Conservation (phyloP, 306 rosid species). For the Ormosia emarginata region DNA sequence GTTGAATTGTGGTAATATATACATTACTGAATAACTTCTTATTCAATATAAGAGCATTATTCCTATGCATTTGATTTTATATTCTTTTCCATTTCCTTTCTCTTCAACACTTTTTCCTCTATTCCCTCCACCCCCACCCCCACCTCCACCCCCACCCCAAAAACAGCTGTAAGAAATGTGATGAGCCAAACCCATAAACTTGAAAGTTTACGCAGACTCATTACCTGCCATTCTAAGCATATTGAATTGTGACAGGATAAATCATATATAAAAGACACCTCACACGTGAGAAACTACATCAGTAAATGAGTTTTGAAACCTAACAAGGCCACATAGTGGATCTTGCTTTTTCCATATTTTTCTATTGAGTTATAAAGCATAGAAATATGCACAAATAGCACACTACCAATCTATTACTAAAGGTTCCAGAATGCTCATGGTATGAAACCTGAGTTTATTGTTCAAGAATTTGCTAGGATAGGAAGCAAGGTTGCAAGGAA, state of each 20-base stretch:
- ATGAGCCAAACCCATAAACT: neutral
- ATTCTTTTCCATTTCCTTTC: neutral
- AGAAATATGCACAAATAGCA: slow-evolving; percentile 1
- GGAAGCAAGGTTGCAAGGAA: slow-evolving; percentile 12
- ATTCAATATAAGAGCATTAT: too few relatives aligned
- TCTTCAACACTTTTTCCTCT: neutral
- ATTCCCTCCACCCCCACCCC: neutral
- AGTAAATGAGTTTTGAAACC: neutral
- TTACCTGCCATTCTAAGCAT: neutral
- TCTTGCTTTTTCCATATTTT: slow-evolving; percentile 5
- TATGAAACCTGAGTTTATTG: slow-evolving; percentile 19
- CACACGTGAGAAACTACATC: neutral
- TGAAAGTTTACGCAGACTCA: neutral
- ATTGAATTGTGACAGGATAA: neutral
- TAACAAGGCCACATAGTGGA: slow-evolving; percentile 20
- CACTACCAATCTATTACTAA: neutral
- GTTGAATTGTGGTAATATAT: too few relatives aligned
- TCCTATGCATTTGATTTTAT: too few relatives aligned
- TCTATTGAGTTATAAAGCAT: neutral
- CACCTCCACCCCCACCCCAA: too few relatives aligned
- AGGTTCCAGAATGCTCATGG: slow-evolving; percentile 23
- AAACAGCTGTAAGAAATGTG: neutral
- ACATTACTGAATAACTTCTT: too few relatives aligned
- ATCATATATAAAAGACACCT: neutral
- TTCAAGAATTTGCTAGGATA: slow-evolving; percentile 12